Percentiles rank a stretch among this genome's conserved stretches.
Conservation (phyloP, 345 rosid species). For the Dipteronia dyeriana region DNA sequence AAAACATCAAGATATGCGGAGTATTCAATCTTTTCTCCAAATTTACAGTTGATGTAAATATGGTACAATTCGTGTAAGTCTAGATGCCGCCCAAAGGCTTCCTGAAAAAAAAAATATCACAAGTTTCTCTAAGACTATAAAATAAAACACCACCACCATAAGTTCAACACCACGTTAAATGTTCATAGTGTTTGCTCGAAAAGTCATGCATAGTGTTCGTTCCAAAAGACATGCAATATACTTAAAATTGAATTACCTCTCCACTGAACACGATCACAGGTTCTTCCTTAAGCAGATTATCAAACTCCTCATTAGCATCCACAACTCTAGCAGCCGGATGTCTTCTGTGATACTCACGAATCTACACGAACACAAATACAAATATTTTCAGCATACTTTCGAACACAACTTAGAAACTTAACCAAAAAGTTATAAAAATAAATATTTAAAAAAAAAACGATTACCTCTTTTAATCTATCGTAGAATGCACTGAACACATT, state of each 20-base stretch:
- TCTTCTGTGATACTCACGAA: constrained; percentile 88
- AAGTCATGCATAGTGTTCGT: neutral
- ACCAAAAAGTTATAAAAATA: neutral
- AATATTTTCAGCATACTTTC: neutral
- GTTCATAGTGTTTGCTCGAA: neutral
- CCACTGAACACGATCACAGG: constrained; percentile 85
- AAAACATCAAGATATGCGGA: constrained; percentile 81
- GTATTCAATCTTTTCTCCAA: constrained; percentile 84
- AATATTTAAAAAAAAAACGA: neutral
- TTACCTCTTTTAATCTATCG: constrained; percentile 93
- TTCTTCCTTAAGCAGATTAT: constrained; percentile 78
- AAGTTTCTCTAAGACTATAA: neutral
- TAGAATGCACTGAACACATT: constrained; percentile 84
- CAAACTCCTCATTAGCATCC: constrained; percentile 72
- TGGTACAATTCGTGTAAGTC: constrained; percentile 92
- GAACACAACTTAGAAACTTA: neutral
- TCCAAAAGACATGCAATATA: too few relatives aligned
- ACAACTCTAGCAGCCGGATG: constrained; percentile 82
- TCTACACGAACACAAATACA: constrained; percentile 35
- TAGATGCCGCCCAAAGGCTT: constrained; percentile 77
- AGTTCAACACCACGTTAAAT: neutral
- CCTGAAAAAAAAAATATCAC: constrained; percentile 42
- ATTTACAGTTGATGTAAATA: constrained; percentile 78
- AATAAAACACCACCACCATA: neutral
- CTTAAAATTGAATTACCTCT: constrained; percentile 49